phyloP scores from a whole-genome alignment of 2,329 filamentous ascomycete species.

The Apiospora saccharicola region DNA sequence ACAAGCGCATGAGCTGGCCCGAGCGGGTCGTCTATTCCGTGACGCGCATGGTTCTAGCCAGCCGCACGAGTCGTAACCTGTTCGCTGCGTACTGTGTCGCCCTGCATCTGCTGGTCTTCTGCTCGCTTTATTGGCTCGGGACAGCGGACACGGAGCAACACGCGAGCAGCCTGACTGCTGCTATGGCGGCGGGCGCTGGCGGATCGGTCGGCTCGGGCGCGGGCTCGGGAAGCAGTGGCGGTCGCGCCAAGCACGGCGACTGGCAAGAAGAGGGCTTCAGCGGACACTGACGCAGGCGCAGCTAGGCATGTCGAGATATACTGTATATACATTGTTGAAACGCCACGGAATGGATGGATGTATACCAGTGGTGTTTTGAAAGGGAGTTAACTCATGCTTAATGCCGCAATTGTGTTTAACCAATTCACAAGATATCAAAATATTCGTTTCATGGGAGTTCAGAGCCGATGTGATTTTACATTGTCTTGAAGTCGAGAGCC shows the following conservation, averaged over 20 bases:
- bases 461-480: not conserved
- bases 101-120: conserved; percentile 86
- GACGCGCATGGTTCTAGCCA: conserved; percentile 89
- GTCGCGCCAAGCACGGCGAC: conserved; percentile 53
- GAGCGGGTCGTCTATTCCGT: conserved; percentile 91
- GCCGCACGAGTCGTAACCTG: conserved; percentile 87
- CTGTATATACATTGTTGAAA: conserved; percentile 1
- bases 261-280: conserved; percentile 71
- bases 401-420: not conserved
- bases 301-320: not conserved
- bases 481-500: too few species aligned
- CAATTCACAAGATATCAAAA: not conserved
- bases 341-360: not conserved
- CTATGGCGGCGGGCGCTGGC: conserved; percentile 48
- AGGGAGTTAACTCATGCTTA: not conserved
- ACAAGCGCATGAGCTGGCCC: conserved; percentile 90
- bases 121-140: conserved; percentile 86
- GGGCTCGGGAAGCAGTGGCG: conserved; percentile 41
- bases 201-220: conserved; percentile 44
- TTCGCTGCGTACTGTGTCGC: conserved; percentile 93
- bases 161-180: conserved; percentile 61
- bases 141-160: conserved; percentile 70
- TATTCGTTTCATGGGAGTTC: not conserved
- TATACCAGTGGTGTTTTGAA: conserved; percentile 14
- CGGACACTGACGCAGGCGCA: not conserved